Evolutionary conservation across 768 basidiomycete genomes (phyloP), one percentile per base, ranked within the genome.

Genomic region (Russula brevipes): DNA sequence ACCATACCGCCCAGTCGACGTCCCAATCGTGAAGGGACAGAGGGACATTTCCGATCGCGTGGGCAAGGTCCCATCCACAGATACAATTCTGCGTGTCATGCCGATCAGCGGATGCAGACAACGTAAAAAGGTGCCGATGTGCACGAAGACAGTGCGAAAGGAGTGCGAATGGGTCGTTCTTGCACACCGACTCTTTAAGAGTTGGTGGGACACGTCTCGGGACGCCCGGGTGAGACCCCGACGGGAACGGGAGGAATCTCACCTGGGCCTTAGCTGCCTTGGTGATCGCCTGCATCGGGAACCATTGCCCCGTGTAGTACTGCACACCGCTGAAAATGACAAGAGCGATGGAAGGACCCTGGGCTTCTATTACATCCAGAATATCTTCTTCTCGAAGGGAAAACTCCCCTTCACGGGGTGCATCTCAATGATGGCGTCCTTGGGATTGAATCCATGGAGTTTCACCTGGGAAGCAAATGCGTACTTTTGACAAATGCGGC

Each of bases 1-100:
- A 99, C 93, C 96, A 98, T 41, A 95, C 95, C 3, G 96, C 97
- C 72, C 98, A 98, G 74, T 99, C 97, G 69, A 92, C 89, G 68
- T 83, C 79, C 96, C 97, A 99, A 63, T 94, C 89, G 73, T 96
- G 92, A 67, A 99, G 78, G 53, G 82, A 79, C 69, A 96, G 75
- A 42, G 91, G 90, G 41, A 98, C 92, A 74, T 99, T 99, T 53
- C 96, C 97, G 50, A 87, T 82, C 6, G 90, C 96, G 74, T 99
- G 97, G 8, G 97, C 97, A 16, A 98, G 85, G 78, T 99, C 96
- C 85, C 94, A 95, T 45, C 94, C 96, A 70, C 94, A 90, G 63
- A 95, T 84, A 66, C 91, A 94, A 50, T 94, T 94, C 94, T 96
- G 68, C 61, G n/a, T 31, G 47, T 52, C 14, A 19, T 31, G 49